Evolutionary conservation across 1,139 yeast genomes (phyloP), one percentile per base, ranked within the genome.

Genomic region (Kodamaea ohmeri): DNA sequence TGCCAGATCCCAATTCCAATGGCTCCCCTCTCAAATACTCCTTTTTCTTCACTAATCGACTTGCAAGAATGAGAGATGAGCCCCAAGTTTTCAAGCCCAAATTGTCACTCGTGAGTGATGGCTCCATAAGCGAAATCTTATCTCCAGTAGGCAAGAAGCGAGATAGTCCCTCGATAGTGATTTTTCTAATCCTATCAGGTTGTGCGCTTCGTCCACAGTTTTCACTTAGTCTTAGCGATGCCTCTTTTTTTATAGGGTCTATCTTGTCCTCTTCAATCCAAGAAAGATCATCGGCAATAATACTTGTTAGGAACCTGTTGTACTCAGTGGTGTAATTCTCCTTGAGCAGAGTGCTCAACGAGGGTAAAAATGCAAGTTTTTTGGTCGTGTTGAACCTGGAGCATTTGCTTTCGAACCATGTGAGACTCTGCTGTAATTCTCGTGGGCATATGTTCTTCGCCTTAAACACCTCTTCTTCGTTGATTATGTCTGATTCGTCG

Each of bases 31-130:
- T 28, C 33, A 73, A 44, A 44, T 65, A 58, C 32, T 28, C 34
- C 2, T 37, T 27, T 14, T 43, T 25, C 2, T 55, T 53, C 2
- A 69, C 61, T 5, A 85, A 55, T 34, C 82, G 61, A 37, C 78
- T 73, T 1, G 94, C 73, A 15, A 92, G 63, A 2, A 87, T 71
- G 22, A 86, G 63, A 0, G 97, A 80, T 0, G 97, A 84, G 0
- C 97, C 98, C 98, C 98, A 92, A 0, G 98, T 92, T 48, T 90
- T 89, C 55, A 88, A 71, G 0, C 98, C 98, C 22, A 92, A 63
- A 46, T 84, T 85, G 57, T 92, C 98, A 35, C 79, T 78, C 0
- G 96, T 87, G 44, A 92, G 63, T 0, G 95, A 80, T 0, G 97
- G 97, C 55, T 92, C 98, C 42, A 73, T 72, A 24, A 92, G 60